Conservation (phyloP, 202 grass and related monocot species). For the Zizania palustris region DNA sequence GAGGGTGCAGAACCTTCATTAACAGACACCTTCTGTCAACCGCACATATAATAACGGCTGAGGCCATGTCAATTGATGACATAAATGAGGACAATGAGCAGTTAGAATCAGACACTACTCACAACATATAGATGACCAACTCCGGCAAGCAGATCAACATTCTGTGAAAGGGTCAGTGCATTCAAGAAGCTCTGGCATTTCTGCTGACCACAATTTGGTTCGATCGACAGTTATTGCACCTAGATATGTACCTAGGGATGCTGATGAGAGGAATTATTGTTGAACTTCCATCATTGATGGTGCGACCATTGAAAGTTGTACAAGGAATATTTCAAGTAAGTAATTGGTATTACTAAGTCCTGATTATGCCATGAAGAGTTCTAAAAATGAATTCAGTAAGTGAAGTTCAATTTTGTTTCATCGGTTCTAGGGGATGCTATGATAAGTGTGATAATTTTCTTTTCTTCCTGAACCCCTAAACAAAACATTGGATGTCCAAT, state of each 20-base stretch:
- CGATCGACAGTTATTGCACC: constrained; percentile 67
- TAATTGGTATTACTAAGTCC: constrained; percentile 23
- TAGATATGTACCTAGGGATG: constrained; percentile 82
- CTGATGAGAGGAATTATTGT: constrained; percentile 93
- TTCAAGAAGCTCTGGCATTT: constrained; percentile 67
- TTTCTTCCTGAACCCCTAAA: neutral
- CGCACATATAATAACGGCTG: constrained; percentile 76
- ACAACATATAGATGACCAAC: constrained; percentile 54
- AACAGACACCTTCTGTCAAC: constrained; percentile 61
- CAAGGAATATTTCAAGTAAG: constrained; percentile 93
- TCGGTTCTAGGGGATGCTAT: constrained; percentile 2
- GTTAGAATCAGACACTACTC: constrained; percentile 61
- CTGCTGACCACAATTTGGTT: constrained; percentile 73
- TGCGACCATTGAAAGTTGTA: constrained; percentile 93
- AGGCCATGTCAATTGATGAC: constrained; percentile 84
- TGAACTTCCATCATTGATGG: constrained; percentile 92
- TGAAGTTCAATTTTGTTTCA: constrained; percentile 28
- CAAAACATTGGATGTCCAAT: constrained; percentile 11
- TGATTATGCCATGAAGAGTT: constrained; percentile 19
- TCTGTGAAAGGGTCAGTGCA: constrained; percentile 60
- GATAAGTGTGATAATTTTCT: neutral
- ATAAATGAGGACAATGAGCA: constrained; percentile 82
- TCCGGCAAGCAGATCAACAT: constrained; percentile 55
- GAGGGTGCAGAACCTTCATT: constrained; percentile 59
- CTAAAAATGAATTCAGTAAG: constrained; percentile 1